phyloP scores from a whole-genome alignment of 176 grass and related monocot species.

The Bonia amplexicaulis region DNA sequence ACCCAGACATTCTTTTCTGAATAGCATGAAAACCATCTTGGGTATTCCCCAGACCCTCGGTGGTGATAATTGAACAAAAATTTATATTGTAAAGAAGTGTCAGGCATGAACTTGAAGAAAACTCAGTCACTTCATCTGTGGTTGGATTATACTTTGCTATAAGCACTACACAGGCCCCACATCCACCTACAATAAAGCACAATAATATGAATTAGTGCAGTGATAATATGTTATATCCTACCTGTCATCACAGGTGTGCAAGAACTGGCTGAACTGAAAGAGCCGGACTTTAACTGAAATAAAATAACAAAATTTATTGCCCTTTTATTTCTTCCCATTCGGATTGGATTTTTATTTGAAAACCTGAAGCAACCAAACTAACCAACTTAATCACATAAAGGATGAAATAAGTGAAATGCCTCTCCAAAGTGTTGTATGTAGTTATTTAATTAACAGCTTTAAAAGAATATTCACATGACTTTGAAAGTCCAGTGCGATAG shows the following conservation, averaged over 20 bases:
- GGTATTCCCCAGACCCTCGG: conserved; percentile 66
- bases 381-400: neutral
- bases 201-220: neutral
- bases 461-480: neutral
- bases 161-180: conserved; percentile 75
- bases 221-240: neutral
- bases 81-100: conserved; percentile 67
- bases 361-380: too few relatives aligned
- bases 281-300: neutral
- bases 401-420: neutral
- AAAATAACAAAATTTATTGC: neutral
- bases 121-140: conserved; percentile 63
- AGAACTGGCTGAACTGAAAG: neutral
- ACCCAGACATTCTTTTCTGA: conserved; percentile 65
- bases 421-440: neutral
- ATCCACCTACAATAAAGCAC: conserved; percentile 46
- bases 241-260: neutral
- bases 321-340: neutral
- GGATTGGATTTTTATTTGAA: neutral
- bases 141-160: conserved; percentile 56
- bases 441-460: neutral
- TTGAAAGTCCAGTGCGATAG: neutral
- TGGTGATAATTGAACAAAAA: conserved; percentile 65
- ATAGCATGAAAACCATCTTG: conserved; percentile 61
- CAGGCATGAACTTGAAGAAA: conserved; percentile 58